Evolutionary conservation across 75 land plant species (phyloP).

Genomic region (Chamaecyparis obtusa): DNA sequence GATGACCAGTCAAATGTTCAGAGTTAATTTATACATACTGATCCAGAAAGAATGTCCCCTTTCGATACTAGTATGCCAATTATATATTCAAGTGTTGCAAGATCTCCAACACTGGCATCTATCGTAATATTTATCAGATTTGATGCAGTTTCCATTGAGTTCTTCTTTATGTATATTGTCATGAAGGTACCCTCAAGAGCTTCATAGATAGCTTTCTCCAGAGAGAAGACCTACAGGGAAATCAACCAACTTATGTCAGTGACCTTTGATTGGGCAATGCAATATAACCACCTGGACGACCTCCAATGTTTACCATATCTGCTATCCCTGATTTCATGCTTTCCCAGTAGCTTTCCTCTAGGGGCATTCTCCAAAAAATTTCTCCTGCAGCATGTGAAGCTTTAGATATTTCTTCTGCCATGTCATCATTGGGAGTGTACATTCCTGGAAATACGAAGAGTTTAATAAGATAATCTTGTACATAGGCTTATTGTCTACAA

Average conservation of each 20-base stretch:
- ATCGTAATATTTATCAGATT: constrained; percentile 75
- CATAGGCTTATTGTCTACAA: no score
- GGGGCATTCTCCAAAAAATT: no score
- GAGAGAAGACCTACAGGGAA: constrained; percentile 77
- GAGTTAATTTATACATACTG: constrained; percentile 42
- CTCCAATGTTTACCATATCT: no score
- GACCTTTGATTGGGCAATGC: not conserved
- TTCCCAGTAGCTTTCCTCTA: no score
- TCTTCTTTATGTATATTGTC: constrained; percentile 78
- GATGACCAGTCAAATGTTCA: not conserved
- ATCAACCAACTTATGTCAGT: not conserved
- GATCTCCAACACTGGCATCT: constrained; percentile 90
- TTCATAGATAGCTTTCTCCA: constrained; percentile 86
- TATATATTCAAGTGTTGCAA: constrained; percentile 79
- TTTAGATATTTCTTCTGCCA: no score
- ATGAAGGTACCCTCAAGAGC: constrained; percentile 95
- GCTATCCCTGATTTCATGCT: no score
- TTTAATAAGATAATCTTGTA: no score
- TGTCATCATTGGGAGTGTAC: no score
- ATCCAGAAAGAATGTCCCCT: constrained; percentile 71
- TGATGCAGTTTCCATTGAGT: constrained; percentile 71
- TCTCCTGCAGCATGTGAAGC: no score
- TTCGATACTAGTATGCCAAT: constrained; percentile 65
- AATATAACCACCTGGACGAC: no score
- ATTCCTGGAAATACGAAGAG: no score